Evolutionary conservation across 441 rosid species (phyloP), one percentile per base, ranked within the genome.

Genomic region (Geranium incanum): DNA sequence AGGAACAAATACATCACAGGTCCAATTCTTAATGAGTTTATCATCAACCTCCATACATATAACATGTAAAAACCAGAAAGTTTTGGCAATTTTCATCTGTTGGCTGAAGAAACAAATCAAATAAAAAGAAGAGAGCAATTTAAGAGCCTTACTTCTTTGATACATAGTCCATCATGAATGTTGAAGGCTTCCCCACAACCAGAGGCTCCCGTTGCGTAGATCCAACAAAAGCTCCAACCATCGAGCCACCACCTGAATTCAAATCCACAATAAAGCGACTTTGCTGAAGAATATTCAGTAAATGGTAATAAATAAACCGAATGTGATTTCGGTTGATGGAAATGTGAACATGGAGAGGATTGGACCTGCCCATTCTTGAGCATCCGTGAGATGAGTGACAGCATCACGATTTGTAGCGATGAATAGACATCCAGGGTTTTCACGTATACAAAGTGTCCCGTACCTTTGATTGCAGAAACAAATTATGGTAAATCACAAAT

Each of bases 331-430:
- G 33, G 33, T 28, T 28, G 33, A 28, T 28, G 33, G 33, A 28
- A 28, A 28, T 28, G 33, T 28, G 33, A 28, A 28, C 33, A 5
- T 67, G 28, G 36, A 23, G 38, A 57, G 71, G 66, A 75, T 18
- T 69, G 23, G 69, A 89, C 94, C 94, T 83, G 94, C 94, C 94
- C 94, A 87, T 81, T 89, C 91, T 78, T 89, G 94, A 74, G 94
- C 94, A 83, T 89, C 94, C 0, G 91, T 89, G 64, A 89, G 90
- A 78, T 89, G 94, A 0, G 94, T 89, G 74, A 89, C 91, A 5
- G 94, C 91, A 78, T 89, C 94, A 7, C 94, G 82, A 72, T 89
- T 89, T 59, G 94, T 89, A 36, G 94, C 94, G 55, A 89, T 83
- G 83, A 89, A 86, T 62, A 87, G 89, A 78, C 94, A 89, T 0